These are phyloP conservation scores for Hypoxylon sp. DNA, from an alignment of 2,329 filamentous ascomycete genomes.

Conservation along the genomic window DNA sequence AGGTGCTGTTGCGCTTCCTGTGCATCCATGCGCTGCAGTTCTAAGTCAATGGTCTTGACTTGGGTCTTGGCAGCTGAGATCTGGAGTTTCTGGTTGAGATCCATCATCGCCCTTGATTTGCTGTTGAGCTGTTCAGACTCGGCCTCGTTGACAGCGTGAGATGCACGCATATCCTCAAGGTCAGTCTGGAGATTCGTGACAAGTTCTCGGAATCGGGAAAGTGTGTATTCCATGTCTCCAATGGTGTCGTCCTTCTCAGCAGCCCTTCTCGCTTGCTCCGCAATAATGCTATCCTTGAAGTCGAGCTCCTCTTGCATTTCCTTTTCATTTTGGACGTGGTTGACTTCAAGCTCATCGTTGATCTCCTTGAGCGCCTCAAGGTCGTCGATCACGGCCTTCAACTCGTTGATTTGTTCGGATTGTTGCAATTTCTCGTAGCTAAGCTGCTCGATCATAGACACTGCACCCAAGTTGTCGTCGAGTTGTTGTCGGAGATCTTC, in stretches of 20 bases:
- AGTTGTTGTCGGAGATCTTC: constrained; percentile 92
- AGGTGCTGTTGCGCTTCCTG: constrained; percentile 91
- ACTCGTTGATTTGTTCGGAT: constrained; percentile 85
- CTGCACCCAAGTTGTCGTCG: constrained; percentile 87
- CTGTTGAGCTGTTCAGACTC: constrained; percentile 92
- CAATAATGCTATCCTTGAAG: constrained; percentile 85
- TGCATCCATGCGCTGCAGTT: constrained; percentile 87
- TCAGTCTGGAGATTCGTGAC: constrained; percentile 89
- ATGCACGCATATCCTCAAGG: constrained; percentile 91
- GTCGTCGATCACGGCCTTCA: constrained; percentile 86
- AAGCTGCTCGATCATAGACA: constrained; percentile 94
- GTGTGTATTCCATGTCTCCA: constrained; percentile 90
- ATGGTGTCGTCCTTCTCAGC: constrained; percentile 83
- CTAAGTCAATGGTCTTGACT: constrained; percentile 93
- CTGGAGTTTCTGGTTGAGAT: constrained; percentile 94
- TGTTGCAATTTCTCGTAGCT: constrained; percentile 89
- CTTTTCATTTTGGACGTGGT: constrained; percentile 92
- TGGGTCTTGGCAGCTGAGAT: constrained; percentile 91
- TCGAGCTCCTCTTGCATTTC: constrained; percentile 96
- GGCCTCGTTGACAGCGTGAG: constrained; percentile 90
- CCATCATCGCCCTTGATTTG: constrained; percentile 94
- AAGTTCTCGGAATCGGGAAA: constrained; percentile 89
- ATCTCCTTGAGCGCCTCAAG: constrained; percentile 92
- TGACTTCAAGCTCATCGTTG: constrained; percentile 93
- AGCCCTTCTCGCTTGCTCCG: constrained; percentile 82